Evolutionary conservation across 2,329 filamentous ascomycete genomes (phyloP).

Genomic region (Aspergillus tubingensis): DNA sequence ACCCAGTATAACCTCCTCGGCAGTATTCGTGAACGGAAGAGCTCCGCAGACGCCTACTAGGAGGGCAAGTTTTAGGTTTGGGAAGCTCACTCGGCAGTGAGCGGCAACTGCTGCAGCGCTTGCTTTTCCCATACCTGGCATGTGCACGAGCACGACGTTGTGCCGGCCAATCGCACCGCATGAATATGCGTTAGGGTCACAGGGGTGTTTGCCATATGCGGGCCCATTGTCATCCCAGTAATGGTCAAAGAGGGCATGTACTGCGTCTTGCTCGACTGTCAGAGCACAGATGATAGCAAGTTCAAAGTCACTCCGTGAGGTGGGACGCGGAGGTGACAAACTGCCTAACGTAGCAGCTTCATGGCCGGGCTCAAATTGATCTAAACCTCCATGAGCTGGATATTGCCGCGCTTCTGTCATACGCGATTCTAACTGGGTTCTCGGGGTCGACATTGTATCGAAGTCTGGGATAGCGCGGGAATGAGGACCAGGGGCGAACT

Average conservation of each 20-base stretch:
- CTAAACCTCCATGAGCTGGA: background rate
- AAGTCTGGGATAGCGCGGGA: background rate
- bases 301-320: conserved; percentile 18
- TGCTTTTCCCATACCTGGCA: conserved; percentile 20
- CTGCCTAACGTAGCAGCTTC: background rate
- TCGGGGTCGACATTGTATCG: background rate
- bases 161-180: conserved; percentile 17
- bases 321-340: no score
- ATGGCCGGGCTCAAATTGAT: background rate
- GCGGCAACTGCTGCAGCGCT: conserved; percentile 26
- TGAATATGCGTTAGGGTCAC: conserved; percentile 21
- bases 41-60: conserved; percentile 48
- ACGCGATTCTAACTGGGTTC: background rate
- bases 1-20: conserved; percentile 29
- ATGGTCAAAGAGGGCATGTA: conserved; percentile 25
- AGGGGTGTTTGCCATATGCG: conserved; percentile 20
- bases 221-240: conserved; percentile 23
- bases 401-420: background rate
- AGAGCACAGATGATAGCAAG: conserved; percentile 38
- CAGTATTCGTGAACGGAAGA: conserved; percentile 26
- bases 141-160: conserved; percentile 22
- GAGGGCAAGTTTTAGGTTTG: conserved; percentile 35
- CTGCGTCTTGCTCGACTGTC: conserved; percentile 27
- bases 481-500: background rate
- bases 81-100: conserved; percentile 38